Conservation (phyloP, 108 stramenopile species). For the Nitzschia sp. region DNA sequence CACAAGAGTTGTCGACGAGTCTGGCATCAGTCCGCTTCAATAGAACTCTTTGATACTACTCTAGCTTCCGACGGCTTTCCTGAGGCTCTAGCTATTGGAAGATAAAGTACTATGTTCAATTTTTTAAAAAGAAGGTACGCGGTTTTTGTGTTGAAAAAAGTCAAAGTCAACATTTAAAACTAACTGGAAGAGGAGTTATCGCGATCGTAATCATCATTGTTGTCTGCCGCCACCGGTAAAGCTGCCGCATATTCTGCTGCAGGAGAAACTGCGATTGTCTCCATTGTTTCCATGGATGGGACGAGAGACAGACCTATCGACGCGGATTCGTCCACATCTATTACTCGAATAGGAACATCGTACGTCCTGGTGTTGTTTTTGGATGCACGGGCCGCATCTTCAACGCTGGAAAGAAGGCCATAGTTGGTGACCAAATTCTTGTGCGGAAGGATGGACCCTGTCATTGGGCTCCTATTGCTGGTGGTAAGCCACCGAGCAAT, state of each 20-base stretch:
- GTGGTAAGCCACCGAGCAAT: slow-evolving; percentile 85
- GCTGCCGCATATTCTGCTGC: not conserved
- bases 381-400: slow-evolving; percentile 28
- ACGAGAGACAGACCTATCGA: slow-evolving; percentile 7
- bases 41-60: too few relatives aligned
- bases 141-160: too few relatives aligned
- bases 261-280: slow-evolving; percentile 4
- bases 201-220: too few relatives aligned
- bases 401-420: slow-evolving; percentile 64
- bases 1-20: slow-evolving; percentile 1
- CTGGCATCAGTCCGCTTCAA: not conserved
- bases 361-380: not conserved
- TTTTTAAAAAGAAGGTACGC: too few relatives aligned
- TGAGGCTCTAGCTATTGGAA: too few relatives aligned
- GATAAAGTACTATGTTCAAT: too few relatives aligned
- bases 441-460: slow-evolving; percentile 67
- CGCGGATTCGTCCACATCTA: not conserved
- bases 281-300: slow-evolving; percentile 21
- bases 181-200: too few relatives aligned
- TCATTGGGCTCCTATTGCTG: slow-evolving; percentile 81
- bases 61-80: too few relatives aligned
- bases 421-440: slow-evolving; percentile 85
- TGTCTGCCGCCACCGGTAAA: too few relatives aligned
- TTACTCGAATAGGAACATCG: slow-evolving; percentile 1
- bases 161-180: too few relatives aligned